These are phyloP conservation scores for Suhomyces chickasaworum DNA, from an alignment of 1,139 yeast species.

Conservation along the genomic window DNA sequence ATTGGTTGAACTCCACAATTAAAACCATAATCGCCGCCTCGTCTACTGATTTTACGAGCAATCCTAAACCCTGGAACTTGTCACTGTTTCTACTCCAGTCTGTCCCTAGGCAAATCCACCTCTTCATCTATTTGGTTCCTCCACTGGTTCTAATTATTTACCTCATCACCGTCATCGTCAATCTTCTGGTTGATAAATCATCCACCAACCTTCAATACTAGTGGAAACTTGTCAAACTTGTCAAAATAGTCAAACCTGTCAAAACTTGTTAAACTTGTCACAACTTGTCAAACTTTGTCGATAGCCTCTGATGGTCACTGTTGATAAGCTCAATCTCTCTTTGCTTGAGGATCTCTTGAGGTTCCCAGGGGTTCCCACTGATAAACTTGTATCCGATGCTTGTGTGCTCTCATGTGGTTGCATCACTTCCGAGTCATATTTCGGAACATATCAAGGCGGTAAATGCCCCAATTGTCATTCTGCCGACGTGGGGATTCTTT, in stretches of 20 bases:
- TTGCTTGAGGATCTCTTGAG: constrained; percentile 34
- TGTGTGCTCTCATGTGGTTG: constrained; percentile 72
- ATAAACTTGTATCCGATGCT: constrained; percentile 47
- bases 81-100: not conserved
- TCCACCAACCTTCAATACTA: not conserved
- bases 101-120: not conserved
- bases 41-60: not conserved
- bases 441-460: constrained; percentile 23
- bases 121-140: not conserved
- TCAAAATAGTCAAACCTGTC: too few species aligned
- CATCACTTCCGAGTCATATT: constrained; percentile 55
- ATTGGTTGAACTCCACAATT: not conserved
- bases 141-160: not conserved
- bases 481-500: constrained; percentile 36
- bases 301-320: constrained; percentile 12
- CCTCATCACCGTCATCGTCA: too few species aligned
- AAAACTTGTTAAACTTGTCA: too few species aligned
- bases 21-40: not conserved
- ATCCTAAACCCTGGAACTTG: not conserved
- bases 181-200: not conserved
- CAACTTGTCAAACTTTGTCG: too few species aligned
- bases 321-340: constrained; percentile 32
- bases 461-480: constrained; percentile 55
- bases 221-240: too few species aligned
- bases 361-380: constrained; percentile 27